phyloP scores from a whole-genome alignment of 2,329 filamentous ascomycete species.

The Arthrinium puccinioides region DNA sequence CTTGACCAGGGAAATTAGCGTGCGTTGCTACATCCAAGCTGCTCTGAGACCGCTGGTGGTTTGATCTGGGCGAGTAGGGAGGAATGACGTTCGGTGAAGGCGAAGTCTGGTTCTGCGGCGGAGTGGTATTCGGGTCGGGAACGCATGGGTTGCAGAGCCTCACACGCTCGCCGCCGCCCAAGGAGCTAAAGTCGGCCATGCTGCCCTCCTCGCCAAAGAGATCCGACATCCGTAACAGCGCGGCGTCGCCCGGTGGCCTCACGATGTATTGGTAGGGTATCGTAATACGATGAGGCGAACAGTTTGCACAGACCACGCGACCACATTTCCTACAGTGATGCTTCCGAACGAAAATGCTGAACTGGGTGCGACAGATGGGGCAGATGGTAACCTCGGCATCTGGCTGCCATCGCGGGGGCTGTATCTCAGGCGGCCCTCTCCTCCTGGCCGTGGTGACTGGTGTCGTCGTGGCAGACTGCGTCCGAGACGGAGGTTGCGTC shows the following conservation, averaged over 20 bases:
- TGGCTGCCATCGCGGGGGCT: slow-evolving; percentile 78
- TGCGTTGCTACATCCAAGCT: slow-evolving; percentile 27
- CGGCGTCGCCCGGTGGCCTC: slow-evolving; percentile 51
- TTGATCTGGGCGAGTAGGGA: slow-evolving; percentile 24
- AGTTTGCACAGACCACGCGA: slow-evolving; percentile 79
- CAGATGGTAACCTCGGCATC: slow-evolving; percentile 77
- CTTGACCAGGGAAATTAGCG: too few relatives aligned
- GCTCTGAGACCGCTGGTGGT: slow-evolving; percentile 39
- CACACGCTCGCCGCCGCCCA: slow-evolving; percentile 50
- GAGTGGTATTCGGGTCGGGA: slow-evolving; percentile 52
- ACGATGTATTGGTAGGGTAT: slow-evolving; percentile 93
- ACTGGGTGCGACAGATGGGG: slow-evolving; percentile 74
- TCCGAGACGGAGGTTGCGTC: slow-evolving; percentile 1
- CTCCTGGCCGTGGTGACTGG: slow-evolving; percentile 6
- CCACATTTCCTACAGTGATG: slow-evolving; percentile 97
- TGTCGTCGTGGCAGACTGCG: slow-evolving; percentile 6
- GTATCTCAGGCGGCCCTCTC: slow-evolving; percentile 30
- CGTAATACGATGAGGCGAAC: slow-evolving; percentile 90
- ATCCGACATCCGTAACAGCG: slow-evolving; percentile 20
- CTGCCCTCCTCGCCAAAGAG: slow-evolving; percentile 32
- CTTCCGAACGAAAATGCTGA: slow-evolving; percentile 80
- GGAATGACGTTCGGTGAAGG: slow-evolving; percentile 9
- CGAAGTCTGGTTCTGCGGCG: slow-evolving; percentile 37
- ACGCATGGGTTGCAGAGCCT: slow-evolving; percentile 57
- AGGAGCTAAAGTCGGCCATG: slow-evolving; percentile 34